phyloP scores from a whole-genome alignment of 1,284 basidiomycete species.

The Pisolithus thermaeus region DNA sequence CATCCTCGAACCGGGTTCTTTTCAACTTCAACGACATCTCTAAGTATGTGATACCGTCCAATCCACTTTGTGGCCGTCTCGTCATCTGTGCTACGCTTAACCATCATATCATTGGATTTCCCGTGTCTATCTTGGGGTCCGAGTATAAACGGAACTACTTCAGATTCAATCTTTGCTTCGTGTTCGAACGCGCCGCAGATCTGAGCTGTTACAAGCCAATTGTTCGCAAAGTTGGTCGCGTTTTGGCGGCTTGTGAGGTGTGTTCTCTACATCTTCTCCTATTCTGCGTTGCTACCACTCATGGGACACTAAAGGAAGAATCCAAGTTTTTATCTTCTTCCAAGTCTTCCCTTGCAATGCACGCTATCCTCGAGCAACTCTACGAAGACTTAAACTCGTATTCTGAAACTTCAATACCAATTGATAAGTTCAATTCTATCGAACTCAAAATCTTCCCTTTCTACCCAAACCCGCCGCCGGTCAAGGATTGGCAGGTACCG shows the following conservation, averaged over 20 bases:
- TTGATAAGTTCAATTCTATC: conserved; percentile 87
- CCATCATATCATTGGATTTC: conserved; percentile 86
- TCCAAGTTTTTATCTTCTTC: conserved; percentile 82
- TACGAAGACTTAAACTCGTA: conserved; percentile 98
- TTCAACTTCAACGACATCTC: conserved; percentile 91
- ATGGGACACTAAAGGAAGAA: conserved; percentile 60
- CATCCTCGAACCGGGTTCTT: conserved; percentile 48
- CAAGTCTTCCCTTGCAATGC: conserved; percentile 65
- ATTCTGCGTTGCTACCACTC: conserved; percentile 4
- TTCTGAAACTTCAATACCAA: conserved; percentile 86
- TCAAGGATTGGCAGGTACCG: conserved; percentile 95
- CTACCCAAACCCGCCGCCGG: conserved; percentile 87
- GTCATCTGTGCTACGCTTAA: conserved; percentile 72
- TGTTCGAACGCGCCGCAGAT: conserved; percentile 87
- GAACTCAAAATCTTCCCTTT: conserved; percentile 96
- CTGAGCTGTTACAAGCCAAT: conserved; percentile 94
- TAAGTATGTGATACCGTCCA: conserved; percentile 91
- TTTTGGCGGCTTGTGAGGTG: conserved; percentile 85
- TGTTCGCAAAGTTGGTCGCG: conserved; percentile 90
- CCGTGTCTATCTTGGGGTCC: conserved; percentile 62
- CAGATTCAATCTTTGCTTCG: conserved; percentile 94
- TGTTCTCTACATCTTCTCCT: conserved; percentile 18
- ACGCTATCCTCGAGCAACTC: conserved; percentile 90
- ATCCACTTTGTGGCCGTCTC: conserved; percentile 82
- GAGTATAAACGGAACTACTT: conserved; percentile 84